Evolutionary conservation across 139 green algal genomes (phyloP).

Genomic region (Micractinium conductrix): DNA sequence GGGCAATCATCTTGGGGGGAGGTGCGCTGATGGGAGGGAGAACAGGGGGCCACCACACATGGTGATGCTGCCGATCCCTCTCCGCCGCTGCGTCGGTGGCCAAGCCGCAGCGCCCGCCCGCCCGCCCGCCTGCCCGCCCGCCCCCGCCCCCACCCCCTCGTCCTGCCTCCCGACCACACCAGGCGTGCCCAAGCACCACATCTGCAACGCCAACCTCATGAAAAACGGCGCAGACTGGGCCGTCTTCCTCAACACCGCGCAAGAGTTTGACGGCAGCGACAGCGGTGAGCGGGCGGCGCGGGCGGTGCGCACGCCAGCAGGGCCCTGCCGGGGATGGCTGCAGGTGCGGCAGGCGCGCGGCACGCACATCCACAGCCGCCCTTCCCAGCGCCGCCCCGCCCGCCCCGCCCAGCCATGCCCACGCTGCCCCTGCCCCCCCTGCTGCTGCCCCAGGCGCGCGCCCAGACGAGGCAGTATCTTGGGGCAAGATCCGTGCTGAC

Average conservation of each 20-base stretch:
- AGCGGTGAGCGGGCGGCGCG: not conserved
- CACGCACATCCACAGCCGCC: too few relatives aligned
- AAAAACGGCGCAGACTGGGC: slow-evolving; percentile 97
- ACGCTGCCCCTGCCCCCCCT: not conserved
- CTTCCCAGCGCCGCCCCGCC: not conserved
- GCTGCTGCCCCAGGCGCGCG: slow-evolving; percentile 62
- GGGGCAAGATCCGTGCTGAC: slow-evolving; percentile 96
- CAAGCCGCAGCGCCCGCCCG: too few relatives aligned
- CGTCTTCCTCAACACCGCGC: slow-evolving; percentile 90
- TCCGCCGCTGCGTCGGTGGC: not conserved
- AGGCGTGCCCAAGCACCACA: slow-evolving; percentile 96
- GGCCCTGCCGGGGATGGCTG: too few relatives aligned
- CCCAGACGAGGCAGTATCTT: slow-evolving; percentile 96
- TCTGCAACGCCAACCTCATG: slow-evolving; percentile 99
- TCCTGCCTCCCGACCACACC: not conserved
- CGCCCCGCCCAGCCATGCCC: not conserved
- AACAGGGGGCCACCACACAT: too few relatives aligned
- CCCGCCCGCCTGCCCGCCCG: not conserved
- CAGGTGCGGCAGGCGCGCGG: too few relatives aligned
- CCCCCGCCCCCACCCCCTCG: not conserved
- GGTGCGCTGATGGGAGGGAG: slow-evolving; percentile 67
- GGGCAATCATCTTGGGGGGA: slow-evolving; percentile 95
- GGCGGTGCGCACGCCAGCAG: not conserved
- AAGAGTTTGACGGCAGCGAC: slow-evolving; percentile 98
- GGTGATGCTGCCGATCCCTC: too few relatives aligned